phyloP scores from a whole-genome alignment of 306 rosid species.

The Myrica gale region DNA sequence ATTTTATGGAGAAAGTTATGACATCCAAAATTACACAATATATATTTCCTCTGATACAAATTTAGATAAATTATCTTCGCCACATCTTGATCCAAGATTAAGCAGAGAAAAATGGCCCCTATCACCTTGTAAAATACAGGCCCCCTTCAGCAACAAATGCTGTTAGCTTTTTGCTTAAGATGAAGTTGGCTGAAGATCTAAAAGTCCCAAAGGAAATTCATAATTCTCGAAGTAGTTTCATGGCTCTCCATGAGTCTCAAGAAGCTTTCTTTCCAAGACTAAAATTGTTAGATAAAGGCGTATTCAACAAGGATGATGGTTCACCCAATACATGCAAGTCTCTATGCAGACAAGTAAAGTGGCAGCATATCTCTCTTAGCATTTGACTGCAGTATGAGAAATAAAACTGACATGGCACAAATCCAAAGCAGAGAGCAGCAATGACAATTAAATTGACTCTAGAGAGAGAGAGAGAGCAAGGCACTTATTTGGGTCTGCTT shows the following conservation, averaged over 20 bases:
- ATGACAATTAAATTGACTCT: neutral
- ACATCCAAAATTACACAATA: neutral
- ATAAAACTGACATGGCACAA: no score
- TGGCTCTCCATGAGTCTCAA: neutral
- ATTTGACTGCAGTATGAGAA: no score
- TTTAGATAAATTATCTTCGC: neutral
- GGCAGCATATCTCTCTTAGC: no score
- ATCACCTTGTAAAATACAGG: neutral
- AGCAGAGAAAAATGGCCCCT: constrained; percentile 2
- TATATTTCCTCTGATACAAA: neutral
- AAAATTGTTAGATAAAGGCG: neutral
- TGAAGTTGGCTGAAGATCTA: neutral
- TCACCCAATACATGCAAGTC: neutral
- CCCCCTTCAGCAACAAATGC: neutral
- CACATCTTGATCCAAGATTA: neutral
- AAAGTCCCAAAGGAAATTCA: neutral
- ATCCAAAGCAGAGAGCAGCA: no score
- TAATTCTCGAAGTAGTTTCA: neutral
- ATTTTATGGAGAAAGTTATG: neutral
- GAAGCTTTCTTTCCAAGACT: neutral
- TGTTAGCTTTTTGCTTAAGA: neutral
- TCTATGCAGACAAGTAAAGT: neutral
- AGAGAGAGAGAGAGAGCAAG: neutral
- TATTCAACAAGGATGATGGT: constrained; percentile 1
- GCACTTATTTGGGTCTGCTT: neutral